Percentiles rank a stretch among this genome's conserved stretches.
Evolutionary conservation across 2,329 filamentous ascomycete genomes (phyloP).

Genomic region (Fusarium sp.): DNA sequence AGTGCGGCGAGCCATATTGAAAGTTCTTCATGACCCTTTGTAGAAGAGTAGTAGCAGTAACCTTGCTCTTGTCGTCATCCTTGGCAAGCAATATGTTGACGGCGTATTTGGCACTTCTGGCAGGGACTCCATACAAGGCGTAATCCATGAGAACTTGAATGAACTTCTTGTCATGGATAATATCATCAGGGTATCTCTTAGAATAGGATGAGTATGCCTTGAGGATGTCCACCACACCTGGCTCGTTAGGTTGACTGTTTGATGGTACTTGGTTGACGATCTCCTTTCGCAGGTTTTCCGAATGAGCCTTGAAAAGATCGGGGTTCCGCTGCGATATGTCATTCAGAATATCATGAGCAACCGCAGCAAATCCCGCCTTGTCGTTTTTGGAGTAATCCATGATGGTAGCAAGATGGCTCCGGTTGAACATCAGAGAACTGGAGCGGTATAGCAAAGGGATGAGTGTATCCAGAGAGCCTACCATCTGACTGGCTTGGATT

Average conservation of each 20-base stretch:
- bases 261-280: slow-evolving; percentile 86
- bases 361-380: slow-evolving; percentile 80
- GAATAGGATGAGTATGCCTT: slow-evolving; percentile 96
- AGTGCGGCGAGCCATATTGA: slow-evolving; percentile 79
- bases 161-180: slow-evolving; percentile 86
- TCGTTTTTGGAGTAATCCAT: slow-evolving; percentile 90
- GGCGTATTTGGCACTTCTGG: slow-evolving; percentile 91
- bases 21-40: slow-evolving; percentile 82
- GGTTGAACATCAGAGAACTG: slow-evolving; percentile 90
- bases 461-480: slow-evolving; percentile 83
- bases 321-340: slow-evolving; percentile 93
- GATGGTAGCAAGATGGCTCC: slow-evolving; percentile 91
- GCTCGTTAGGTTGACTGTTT: slow-evolving; percentile 76
- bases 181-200: slow-evolving; percentile 85
- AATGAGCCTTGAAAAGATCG: slow-evolving; percentile 91
- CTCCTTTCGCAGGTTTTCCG: slow-evolving; percentile 90
- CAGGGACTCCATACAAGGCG: slow-evolving; percentile 84
- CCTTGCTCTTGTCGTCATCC: slow-evolving; percentile 79
- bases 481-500: slow-evolving; percentile 76
- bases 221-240: slow-evolving; percentile 86
- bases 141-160: slow-evolving; percentile 86
- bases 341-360: slow-evolving; percentile 90
- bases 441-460: slow-evolving; percentile 87
- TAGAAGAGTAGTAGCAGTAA: slow-evolving; percentile 88
- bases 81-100: slow-evolving; percentile 89